Percentiles rank a stretch among this genome's conserved stretches.
Conservation (phyloP, 1,284 basidiomycete species). For the Trichosporon ovoides region DNA sequence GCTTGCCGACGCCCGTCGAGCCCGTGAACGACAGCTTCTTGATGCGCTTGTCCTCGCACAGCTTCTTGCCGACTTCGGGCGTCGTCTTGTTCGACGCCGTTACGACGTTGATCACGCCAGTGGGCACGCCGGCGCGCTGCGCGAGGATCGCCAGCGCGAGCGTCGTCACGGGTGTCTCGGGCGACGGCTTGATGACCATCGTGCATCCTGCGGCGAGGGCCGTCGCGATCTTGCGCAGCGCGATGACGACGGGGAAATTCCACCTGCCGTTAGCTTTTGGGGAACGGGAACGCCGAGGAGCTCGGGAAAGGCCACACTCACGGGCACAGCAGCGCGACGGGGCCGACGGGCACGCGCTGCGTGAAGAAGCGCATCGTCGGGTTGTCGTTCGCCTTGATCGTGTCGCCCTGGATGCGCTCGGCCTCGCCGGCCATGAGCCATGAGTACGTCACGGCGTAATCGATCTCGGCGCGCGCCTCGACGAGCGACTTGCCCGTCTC, state of each 20-base stretch:
- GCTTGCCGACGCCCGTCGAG: slow-evolving; percentile 57
- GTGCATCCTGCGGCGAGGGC: slow-evolving; percentile 62
- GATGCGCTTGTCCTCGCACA: slow-evolving; percentile 31
- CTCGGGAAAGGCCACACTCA: slow-evolving; percentile 3
- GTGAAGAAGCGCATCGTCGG: slow-evolving; percentile 24
- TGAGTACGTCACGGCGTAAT: slow-evolving; percentile 50
- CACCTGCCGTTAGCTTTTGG: slow-evolving; percentile 8
- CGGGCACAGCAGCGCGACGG: slow-evolving; percentile 38
- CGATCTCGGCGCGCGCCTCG: slow-evolving; percentile 71
- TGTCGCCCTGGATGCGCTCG: slow-evolving; percentile 63
- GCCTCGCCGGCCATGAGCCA: slow-evolving; percentile 60
- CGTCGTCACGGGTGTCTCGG: slow-evolving; percentile 81
- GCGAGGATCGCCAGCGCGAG: slow-evolving; percentile 53
- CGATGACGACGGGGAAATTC: slow-evolving; percentile 87
- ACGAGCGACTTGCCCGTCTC: slow-evolving; percentile 82
- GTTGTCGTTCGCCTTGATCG: slow-evolving; percentile 37
- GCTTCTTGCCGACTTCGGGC: slow-evolving; percentile 25
- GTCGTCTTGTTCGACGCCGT: slow-evolving; percentile 60
- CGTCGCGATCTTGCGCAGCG: slow-evolving; percentile 67
- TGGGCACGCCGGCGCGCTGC: slow-evolving; percentile 62
- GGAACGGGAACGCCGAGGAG: background rate
- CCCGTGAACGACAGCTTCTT: slow-evolving; percentile 82
- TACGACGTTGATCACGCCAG: slow-evolving; percentile 81
- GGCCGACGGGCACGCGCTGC: slow-evolving; percentile 64
- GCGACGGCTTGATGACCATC: slow-evolving; percentile 61